These are phyloP conservation scores for Pyricularia sp. DNA, from an alignment of 2,329 filamentous ascomycete genomes.

Conservation along the genomic window DNA sequence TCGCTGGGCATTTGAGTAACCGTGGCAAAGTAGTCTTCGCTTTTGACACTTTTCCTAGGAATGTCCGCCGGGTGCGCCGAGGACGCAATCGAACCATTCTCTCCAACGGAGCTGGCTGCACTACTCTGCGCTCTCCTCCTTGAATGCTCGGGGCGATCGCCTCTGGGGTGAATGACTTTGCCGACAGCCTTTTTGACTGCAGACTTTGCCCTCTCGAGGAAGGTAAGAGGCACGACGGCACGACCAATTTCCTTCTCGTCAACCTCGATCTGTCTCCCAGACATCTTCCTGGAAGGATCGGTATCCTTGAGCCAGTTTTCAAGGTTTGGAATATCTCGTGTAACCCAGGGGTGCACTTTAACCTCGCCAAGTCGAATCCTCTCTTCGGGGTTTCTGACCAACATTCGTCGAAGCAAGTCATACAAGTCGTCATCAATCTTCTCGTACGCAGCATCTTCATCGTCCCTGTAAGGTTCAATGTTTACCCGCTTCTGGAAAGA, in stretches of 20 bases:
- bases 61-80: conserved; percentile 42
- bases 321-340: conserved; percentile 66
- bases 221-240: conserved; percentile 81
- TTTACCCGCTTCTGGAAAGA: conserved; percentile 49
- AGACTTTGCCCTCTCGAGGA: conserved; percentile 76
- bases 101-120: conserved; percentile 53
- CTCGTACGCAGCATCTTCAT: conserved; percentile 76
- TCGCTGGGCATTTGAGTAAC: conserved; percentile 41
- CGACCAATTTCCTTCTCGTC: conserved; percentile 83
- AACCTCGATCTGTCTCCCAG: conserved; percentile 82
- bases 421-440: conserved; percentile 70
- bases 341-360: conserved; percentile 88
- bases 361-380: conserved; percentile 86
- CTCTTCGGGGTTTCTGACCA: conserved; percentile 82
- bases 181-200: conserved; percentile 60
- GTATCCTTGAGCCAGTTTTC: conserved; percentile 87
- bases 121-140: conserved; percentile 52
- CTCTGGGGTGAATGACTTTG: conserved; percentile 53
- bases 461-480: conserved; percentile 60
- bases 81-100: conserved; percentile 38
- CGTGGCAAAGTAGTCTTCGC: conserved; percentile 44
- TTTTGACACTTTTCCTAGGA: conserved; percentile 42
- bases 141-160: conserved; percentile 45
- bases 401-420: conserved; percentile 69
- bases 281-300: conserved; percentile 68